Conservation (phyloP, 1,284 basidiomycete species). For the Ceratobasidium sp. region DNA sequence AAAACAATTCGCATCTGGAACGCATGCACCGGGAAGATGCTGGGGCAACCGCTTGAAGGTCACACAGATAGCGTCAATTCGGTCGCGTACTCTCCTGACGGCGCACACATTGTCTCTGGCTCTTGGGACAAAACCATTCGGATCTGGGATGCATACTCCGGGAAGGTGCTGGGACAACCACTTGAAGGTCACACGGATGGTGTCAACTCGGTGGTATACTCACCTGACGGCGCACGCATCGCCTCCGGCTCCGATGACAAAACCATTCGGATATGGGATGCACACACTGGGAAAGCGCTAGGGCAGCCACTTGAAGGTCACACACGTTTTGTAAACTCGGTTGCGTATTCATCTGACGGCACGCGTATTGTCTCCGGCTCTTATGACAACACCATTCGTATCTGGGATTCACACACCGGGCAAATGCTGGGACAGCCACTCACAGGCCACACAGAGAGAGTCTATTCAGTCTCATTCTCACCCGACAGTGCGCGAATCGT, state of each 20-base stretch:
- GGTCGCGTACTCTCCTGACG: no score
- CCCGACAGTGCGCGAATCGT: constrained; percentile 5
- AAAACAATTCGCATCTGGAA: constrained; percentile 26
- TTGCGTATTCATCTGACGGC: constrained; percentile 11
- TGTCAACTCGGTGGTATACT: no score
- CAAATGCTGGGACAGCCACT: neutral
- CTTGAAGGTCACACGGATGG: constrained; percentile 35
- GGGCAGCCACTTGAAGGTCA: neutral
- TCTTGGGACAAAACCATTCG: no score
- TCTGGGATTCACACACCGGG: constrained; percentile 32
- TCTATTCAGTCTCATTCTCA: constrained; percentile 10
- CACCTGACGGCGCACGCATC: no score
- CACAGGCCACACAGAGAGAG: neutral
- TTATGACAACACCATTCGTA: constrained; percentile 21
- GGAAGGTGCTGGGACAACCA: neutral
- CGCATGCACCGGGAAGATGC: no score
- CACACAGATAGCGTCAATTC: no score
- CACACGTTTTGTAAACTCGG: constrained; percentile 30
- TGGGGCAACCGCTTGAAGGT: no score
- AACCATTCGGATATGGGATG: neutral
- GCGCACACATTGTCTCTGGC: no score
- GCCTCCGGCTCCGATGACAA: neutral
- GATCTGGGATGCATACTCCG: no score
- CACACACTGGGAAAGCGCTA: neutral
- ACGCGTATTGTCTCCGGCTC: no score